Percentiles rank a stretch among this genome's conserved stretches.
phyloP scores from a whole-genome alignment of 1,139 yeast genomes.

The Spencermartinsiella ligniputridi region DNA sequence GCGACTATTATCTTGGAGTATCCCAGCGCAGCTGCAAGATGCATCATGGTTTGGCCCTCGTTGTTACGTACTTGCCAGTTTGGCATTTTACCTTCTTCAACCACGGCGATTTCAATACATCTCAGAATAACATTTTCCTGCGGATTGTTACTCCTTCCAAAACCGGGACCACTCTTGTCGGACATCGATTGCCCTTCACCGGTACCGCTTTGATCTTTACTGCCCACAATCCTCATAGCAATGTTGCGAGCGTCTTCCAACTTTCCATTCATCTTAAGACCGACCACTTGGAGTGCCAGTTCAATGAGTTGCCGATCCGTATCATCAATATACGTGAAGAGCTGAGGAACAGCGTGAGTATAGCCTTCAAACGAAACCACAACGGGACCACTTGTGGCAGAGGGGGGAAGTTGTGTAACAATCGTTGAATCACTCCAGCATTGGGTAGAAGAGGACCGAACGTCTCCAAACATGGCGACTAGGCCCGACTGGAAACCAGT shows the following conservation, averaged over 20 bases:
- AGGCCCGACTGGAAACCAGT: constrained; percentile 79
- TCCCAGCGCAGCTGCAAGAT: constrained; percentile 74
- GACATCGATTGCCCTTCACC: constrained; percentile 7
- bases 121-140: constrained; percentile 26
- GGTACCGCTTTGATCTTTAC: constrained; percentile 11
- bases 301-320: constrained; percentile 90
- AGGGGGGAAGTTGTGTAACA: constrained; percentile 90
- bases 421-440: constrained; percentile 96
- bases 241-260: constrained; percentile 88
- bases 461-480: constrained; percentile 80
- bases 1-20: constrained; percentile 58
- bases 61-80: constrained; percentile 77
- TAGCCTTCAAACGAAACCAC: constrained; percentile 64
- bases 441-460: constrained; percentile 79
- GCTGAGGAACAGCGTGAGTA: constrained; percentile 40
- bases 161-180: constrained; percentile 1
- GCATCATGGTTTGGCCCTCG: constrained; percentile 85
- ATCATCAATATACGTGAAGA: constrained; percentile 88
- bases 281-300: constrained; percentile 88
- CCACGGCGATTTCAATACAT: constrained; percentile 26
- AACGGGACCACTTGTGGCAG: constrained; percentile 84
- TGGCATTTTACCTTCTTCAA: constrained; percentile 32
- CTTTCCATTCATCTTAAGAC: constrained; percentile 90
- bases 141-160: constrained; percentile 9
- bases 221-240: constrained; percentile 70